Percentiles rank a stretch among this genome's conserved stretches.
Evolutionary conservation across 495 filamentous ascomycete genomes (phyloP).

Genomic region (Cladorrhinum samala): DNA sequence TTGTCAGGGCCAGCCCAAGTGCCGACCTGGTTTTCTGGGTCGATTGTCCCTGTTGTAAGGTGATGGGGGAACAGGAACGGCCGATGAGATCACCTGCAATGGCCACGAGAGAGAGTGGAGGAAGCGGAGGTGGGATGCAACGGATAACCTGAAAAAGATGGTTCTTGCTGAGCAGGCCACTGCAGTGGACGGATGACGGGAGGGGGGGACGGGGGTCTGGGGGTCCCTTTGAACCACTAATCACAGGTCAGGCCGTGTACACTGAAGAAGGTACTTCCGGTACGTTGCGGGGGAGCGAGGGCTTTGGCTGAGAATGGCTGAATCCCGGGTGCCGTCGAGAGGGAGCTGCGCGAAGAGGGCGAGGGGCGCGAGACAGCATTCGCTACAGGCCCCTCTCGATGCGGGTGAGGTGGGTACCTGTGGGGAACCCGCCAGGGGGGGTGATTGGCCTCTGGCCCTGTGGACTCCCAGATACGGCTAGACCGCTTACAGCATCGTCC

Average conservation of each 20-base stretch:
- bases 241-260: neutral
- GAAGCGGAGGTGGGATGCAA: neutral
- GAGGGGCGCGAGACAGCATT: slow-evolving; percentile 12
- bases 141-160: neutral
- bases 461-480: slow-evolving; percentile 20
- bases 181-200: neutral
- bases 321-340: neutral
- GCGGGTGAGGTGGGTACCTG: slow-evolving; percentile 2
- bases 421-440: slow-evolving; percentile 23
- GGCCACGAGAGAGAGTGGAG: neutral
- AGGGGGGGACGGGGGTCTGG: neutral
- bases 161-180: neutral
- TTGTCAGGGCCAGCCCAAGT: slow-evolving; percentile 29
- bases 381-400: neutral
- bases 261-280: neutral
- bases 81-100: slow-evolving; percentile 15
- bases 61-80: slow-evolving; percentile 12
- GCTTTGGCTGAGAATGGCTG: neutral
- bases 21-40: slow-evolving; percentile 16
- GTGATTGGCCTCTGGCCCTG: slow-evolving; percentile 2
- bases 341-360: slow-evolving; percentile 3
- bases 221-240: neutral
- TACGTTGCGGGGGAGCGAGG: neutral
- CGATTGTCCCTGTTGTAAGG: slow-evolving; percentile 14
- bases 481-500: slow-evolving; percentile 25